phyloP scores from a whole-genome alignment of 768 basidiomycete species.

The Tulasnella sp. region DNA sequence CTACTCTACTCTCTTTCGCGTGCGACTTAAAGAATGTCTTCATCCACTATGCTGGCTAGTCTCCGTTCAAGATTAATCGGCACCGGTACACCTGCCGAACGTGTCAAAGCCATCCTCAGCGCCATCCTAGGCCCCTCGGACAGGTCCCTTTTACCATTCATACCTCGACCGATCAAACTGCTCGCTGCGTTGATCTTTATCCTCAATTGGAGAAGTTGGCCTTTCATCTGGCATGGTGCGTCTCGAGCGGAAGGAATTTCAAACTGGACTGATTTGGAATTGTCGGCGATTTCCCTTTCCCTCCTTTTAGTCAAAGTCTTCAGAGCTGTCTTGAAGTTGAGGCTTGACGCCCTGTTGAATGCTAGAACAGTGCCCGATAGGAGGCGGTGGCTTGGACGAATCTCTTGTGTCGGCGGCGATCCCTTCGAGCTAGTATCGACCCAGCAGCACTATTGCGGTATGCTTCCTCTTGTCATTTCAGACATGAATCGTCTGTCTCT shows the following conservation, averaged over 20 bases:
- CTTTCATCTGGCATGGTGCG: slow-evolving; percentile 60
- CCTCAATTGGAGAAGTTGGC: slow-evolving; percentile 50
- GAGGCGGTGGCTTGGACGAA: neutral
- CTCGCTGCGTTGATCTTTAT: slow-evolving; percentile 39
- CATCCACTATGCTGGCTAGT: too few relatives aligned
- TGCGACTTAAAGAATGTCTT: too few relatives aligned
- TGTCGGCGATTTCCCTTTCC: slow-evolving; percentile 21
- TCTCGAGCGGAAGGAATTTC: slow-evolving; percentile 15
- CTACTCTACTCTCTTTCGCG: too few relatives aligned
- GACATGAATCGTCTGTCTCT: too few relatives aligned
- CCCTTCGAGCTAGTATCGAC: slow-evolving; percentile 39
- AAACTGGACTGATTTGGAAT: neutral
- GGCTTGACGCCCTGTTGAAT: neutral
- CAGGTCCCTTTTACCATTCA: slow-evolving; percentile 15
- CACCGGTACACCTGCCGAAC: too few relatives aligned
- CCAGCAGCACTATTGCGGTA: slow-evolving; percentile 32
- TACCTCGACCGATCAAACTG: slow-evolving; percentile 29
- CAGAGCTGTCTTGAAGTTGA: slow-evolving; percentile 6
- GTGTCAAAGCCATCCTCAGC: neutral
- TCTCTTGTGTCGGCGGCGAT: slow-evolving; percentile 41
- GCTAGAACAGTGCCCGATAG: neutral
- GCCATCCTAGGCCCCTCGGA: slow-evolving; percentile 10
- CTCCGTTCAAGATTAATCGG: too few relatives aligned
- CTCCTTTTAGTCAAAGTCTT: slow-evolving; percentile 1
- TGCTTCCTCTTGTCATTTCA: neutral